These are phyloP conservation scores for Helianthus annuus DNA, from an alignment of 129 eudicot species.

Conservation along the genomic window DNA sequence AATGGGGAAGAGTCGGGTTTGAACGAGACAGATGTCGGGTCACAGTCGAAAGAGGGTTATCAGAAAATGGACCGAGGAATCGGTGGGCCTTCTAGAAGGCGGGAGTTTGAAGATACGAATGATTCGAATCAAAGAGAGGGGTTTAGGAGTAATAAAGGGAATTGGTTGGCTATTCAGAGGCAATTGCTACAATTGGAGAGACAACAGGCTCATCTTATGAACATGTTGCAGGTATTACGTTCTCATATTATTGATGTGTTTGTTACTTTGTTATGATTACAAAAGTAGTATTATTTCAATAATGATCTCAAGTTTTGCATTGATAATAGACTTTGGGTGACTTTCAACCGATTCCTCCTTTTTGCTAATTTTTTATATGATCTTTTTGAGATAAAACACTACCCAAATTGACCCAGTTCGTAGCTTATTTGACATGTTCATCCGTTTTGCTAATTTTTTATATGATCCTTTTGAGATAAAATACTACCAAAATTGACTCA, in stretches of 20 bases:
- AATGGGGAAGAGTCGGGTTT: slow-evolving; percentile 43
- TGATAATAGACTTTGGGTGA: neutral
- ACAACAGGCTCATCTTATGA: slow-evolving; percentile 94
- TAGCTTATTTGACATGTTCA: no score
- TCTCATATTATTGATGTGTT: neutral
- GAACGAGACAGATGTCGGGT: slow-evolving; percentile 38
- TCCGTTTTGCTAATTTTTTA: neutral
- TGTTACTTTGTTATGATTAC: neutral
- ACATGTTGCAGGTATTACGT: slow-evolving; percentile 82
- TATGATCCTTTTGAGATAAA: neutral
- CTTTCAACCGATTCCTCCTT: neutral
- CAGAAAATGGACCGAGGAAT: slow-evolving; percentile 45
- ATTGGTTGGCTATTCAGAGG: slow-evolving; percentile 94
- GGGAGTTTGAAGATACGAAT: slow-evolving; percentile 53
- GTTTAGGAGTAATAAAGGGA: slow-evolving; percentile 62
- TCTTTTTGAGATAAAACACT: neutral
- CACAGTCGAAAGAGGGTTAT: slow-evolving; percentile 41
- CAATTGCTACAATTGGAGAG: slow-evolving; percentile 82
- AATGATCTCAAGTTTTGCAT: neutral
- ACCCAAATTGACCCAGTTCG: neutral
- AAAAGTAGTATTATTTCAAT: neutral
- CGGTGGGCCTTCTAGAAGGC: slow-evolving; percentile 45
- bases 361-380: neutral
- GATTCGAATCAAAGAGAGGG: slow-evolving; percentile 55
- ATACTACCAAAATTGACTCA: neutral